Evolutionary conservation across 352 stramenopile species (phyloP), one percentile per base, ranked within the genome.

Genomic region (Globisporangium takayamanum): DNA sequence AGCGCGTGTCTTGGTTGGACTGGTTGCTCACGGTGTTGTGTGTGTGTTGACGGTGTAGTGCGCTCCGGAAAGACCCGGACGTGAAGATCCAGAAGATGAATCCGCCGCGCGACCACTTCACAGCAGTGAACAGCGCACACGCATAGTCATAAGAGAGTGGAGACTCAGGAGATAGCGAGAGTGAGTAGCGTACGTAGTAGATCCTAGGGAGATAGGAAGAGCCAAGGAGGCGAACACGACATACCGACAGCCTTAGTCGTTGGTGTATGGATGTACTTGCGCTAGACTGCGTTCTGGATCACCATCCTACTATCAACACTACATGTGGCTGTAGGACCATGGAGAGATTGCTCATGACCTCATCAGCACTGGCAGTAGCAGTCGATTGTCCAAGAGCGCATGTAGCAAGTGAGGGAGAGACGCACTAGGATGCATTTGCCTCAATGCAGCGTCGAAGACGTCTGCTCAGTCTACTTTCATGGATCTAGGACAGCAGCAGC

Each of bases 31-130:
- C 18, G 14, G 3, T 28, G 0, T 52, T 33, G 51, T 20, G 50
- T 53, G 30, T 60, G 49, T 46, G 0, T 61, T 15, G 55, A 61
- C 6, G 7, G 10, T 12, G 33, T 55, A 94, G 84, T 67, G 69
- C 84, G n/a, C 53, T 94, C 50, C 73, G 72, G 7, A 71, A 75
- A 57, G 84, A 94, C 58, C 64, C 74, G 14, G 78, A 82, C 74
- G 81, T 94, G 46, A 94, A 94, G 58, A 91, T 94, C 48, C 84
- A 94, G 69, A 92, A 91, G 68, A 91, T 94, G 78, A 70, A 91
- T 53, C 82, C 84, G n/a, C 84, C 84, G 8, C 80, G 84, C 22
- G 84, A 94, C 66, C 78, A 83, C 46, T 60, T 89, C 39, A 92
- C 71, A 1, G 75, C 26, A 6, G 48, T 20, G 18, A 55, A 78